Conservation (phyloP, 2,329 filamentous ascomycete species). For the Fusarium nelsonii region DNA sequence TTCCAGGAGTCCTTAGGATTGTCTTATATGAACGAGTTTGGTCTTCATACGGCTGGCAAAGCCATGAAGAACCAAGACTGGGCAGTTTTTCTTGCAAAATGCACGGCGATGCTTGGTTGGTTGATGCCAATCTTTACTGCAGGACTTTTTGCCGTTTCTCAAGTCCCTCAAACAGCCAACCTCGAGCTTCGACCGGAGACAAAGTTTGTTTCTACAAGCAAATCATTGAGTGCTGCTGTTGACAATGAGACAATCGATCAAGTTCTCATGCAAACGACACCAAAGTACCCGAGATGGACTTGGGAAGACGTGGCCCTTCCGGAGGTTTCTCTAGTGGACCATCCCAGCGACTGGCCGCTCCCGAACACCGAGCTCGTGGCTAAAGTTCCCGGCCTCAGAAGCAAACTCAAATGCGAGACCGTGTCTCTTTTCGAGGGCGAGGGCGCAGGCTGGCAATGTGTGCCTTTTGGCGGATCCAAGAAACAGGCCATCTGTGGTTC, state of each 20-base stretch:
- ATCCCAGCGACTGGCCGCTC: conserved; percentile 38
- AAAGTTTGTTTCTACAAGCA: conserved; percentile 40
- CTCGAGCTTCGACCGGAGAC: conserved; percentile 43
- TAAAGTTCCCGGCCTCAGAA: conserved; percentile 35
- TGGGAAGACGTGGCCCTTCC: conserved; percentile 47
- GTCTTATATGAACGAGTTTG: conserved; percentile 49
- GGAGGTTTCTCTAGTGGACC: conserved; percentile 32
- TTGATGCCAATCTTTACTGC: conserved; percentile 49
- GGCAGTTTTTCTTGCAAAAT: conserved; percentile 48
- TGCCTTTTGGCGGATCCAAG: conserved; percentile 29
- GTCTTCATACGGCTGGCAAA: conserved; percentile 43
- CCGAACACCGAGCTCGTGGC: conserved; percentile 43
- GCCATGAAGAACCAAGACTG: conserved; percentile 45
- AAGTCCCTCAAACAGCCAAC: conserved; percentile 33
- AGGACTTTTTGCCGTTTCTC: conserved; percentile 45
- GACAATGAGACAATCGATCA: conserved; percentile 33
- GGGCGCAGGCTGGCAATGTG: conserved; percentile 37
- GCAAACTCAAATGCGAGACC: conserved; percentile 42
- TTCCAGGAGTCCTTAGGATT: conserved; percentile 46
- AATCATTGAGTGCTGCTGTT: conserved; percentile 31
- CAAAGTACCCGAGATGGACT: conserved; percentile 46
- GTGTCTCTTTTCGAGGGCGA: conserved; percentile 31
- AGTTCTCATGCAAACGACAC: conserved; percentile 38
- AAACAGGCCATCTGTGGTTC: conserved; percentile 37
- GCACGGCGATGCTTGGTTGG: conserved; percentile 47